These are phyloP conservation scores for Gloeophyllum trabeum DNA, from an alignment of 768 basidiomycete genomes.

Conservation along the genomic window DNA sequence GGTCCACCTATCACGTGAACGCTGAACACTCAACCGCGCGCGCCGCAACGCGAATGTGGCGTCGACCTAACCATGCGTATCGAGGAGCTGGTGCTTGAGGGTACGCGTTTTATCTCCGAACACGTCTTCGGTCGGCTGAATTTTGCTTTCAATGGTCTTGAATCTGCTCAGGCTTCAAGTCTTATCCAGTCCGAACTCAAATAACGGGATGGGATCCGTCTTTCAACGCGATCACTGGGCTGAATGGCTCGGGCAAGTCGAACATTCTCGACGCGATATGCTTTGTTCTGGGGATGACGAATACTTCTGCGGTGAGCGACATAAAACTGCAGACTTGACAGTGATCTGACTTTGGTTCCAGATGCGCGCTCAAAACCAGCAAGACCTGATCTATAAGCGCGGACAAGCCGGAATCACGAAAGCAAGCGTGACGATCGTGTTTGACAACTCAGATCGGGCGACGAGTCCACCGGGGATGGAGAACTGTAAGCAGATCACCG, in stretches of 20 bases:
- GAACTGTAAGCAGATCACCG: constrained; percentile 80
- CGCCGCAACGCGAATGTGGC: too few relatives aligned
- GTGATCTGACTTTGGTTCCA: constrained; percentile 16
- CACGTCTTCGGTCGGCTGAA: too few relatives aligned
- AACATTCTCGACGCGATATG: constrained; percentile 99
- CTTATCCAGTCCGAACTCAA: constrained; percentile 91
- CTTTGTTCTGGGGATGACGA: constrained; percentile 96
- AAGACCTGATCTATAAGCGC: constrained; percentile 98
- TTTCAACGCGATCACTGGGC: constrained; percentile 97
- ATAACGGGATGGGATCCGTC: constrained; percentile 96
- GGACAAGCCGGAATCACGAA: constrained; percentile 96
- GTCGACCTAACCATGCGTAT: constrained; percentile 90
- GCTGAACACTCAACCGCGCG: too few relatives aligned
- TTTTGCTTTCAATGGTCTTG: not conserved
- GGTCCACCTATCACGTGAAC: too few relatives aligned
- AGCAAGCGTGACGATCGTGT: constrained; percentile 97
- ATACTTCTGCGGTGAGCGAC: constrained; percentile 79
- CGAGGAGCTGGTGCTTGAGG: constrained; percentile 92
- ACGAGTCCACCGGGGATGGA: constrained; percentile 80
- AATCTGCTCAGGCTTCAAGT: constrained; percentile 76
- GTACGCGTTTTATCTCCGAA: constrained; percentile 22
- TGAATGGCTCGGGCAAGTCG: constrained; percentile 95
- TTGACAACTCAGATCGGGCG: constrained; percentile 87
- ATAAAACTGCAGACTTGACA: not conserved
- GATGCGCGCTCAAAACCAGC: constrained; percentile 94